phyloP scores from a whole-genome alignment of 495 filamentous ascomycete species.

The Podospora pseudocomata region DNA sequence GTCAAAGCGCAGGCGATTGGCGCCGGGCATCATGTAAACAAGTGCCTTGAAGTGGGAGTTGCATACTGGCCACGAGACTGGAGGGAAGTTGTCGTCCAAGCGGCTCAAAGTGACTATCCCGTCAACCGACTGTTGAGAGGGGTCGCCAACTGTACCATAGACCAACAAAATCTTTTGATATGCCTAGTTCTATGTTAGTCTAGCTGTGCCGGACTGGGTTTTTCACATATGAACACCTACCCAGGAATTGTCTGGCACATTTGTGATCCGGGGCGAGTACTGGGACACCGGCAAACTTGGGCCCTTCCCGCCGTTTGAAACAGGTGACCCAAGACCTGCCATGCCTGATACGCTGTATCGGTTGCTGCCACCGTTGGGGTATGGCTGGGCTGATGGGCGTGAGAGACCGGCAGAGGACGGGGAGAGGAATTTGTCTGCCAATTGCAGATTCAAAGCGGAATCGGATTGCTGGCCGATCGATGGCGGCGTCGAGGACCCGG shows the following conservation, averaged over 20 bases:
- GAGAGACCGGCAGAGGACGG: conserved; percentile 28
- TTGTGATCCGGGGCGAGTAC: conserved; percentile 72
- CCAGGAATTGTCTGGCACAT: conserved; percentile 76
- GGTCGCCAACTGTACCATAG: conserved; percentile 74
- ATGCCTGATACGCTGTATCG: conserved; percentile 51
- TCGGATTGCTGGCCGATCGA: conserved; percentile 44
- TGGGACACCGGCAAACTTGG: conserved; percentile 61
- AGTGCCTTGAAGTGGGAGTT: conserved; percentile 87
- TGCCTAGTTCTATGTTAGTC: conserved; percentile 50
- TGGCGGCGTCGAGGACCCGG: conserved; percentile 45
- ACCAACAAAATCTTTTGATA: conserved; percentile 85
- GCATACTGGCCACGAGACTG: conserved; percentile 77
- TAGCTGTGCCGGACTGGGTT: background rate
- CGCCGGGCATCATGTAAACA: conserved; percentile 80
- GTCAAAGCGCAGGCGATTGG: conserved; percentile 80
- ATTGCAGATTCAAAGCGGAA: conserved; percentile 47
- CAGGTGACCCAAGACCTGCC: conserved; percentile 53
- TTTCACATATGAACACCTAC: conserved; percentile 40
- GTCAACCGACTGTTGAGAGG: conserved; percentile 65
- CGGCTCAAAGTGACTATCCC: conserved; percentile 76
- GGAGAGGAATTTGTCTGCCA: conserved; percentile 38
- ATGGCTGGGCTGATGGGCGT: conserved; percentile 45
- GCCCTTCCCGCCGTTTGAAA: conserved; percentile 46
- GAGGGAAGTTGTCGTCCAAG: conserved; percentile 78
- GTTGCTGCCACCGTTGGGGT: conserved; percentile 31